Base-by-base conservation (phyloP, 257 asterid species). In the Solanum paucissectum region DNA sequence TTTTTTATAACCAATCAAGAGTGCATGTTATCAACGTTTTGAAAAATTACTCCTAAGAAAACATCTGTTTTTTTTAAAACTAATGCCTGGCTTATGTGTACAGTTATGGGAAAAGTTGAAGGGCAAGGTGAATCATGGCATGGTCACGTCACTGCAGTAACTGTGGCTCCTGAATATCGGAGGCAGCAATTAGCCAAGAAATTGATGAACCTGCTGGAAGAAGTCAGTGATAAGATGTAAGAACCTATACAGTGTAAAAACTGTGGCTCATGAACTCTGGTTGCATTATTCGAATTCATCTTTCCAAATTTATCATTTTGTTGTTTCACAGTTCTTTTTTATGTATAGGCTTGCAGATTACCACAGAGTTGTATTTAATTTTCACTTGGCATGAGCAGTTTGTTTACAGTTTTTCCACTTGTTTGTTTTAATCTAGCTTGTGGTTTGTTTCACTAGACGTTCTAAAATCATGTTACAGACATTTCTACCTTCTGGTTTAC, bases 81-180 rank as follows among this genome's bases (percentile, higher is more conserved):
- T 14, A 44, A 33, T 42, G 7, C 6, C 68, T 46, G 12, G 25
- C 8, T 29, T 84, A 37, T 69, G 21, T 64, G 88, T 90, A 75
- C 94, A 96, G 99, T 97, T 87, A 96, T 96, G 99, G 99, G 99
- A 29, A 97, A 97, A 90, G 98, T 95, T 83, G 99, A 96, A 94
- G 99, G 99, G 55, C 98, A 94, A 92, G 99, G 99, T 66, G 99
- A 97, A 92, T 96, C 98, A 68, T 97, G 99, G 99, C 99, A 96
- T 85, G 99, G 99, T 58, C 99, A 94, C 88, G 99, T 97, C 89
- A 96, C 85, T 77, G 99, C 99, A 88, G 97, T 97, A 10, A 95
- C 96, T 33, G 99, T 97, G 71, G 96, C 96, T 85, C 96, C 99
- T 84, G 99, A 96, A 89, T 97, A 46, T 84, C 96, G 98, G 73